Conservation (phyloP, 345 rosid species). For the Gossypium rotundifolium region DNA sequence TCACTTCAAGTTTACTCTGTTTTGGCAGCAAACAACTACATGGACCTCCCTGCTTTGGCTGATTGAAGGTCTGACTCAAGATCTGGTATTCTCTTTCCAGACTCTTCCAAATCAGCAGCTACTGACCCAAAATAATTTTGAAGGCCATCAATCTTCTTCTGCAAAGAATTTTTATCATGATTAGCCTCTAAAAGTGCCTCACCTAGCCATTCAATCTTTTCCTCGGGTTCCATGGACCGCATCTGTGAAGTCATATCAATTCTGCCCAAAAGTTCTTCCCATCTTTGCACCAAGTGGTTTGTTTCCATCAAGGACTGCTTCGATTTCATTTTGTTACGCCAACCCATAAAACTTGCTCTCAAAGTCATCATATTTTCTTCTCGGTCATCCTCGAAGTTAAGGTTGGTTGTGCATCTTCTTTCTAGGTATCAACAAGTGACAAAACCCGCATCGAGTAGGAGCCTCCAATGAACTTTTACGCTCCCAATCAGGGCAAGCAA, state of each 20-base stretch:
- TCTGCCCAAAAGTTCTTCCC: slow-evolving; percentile 73
- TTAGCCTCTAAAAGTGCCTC: slow-evolving; percentile 57
- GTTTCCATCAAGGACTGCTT: slow-evolving; percentile 92
- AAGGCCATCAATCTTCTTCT: too few species aligned
- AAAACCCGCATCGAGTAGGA: slow-evolving; percentile 56
- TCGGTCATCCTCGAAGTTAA: slow-evolving; percentile 58
- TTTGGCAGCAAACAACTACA: too few species aligned
- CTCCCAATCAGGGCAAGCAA: slow-evolving; percentile 60
- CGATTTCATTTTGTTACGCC: slow-evolving; percentile 96
- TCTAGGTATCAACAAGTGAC: slow-evolving; percentile 62
- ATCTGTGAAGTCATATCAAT: slow-evolving; percentile 64
- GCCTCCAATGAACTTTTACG: slow-evolving; percentile 65
- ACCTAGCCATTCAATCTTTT: slow-evolving; percentile 83
- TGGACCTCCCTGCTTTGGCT: too few species aligned
- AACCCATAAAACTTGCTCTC: slow-evolving; percentile 83
- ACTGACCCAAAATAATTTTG: too few species aligned
- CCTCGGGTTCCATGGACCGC: slow-evolving; percentile 65
- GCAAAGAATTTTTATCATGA: too few species aligned
- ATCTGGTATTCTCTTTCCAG: too few species aligned
- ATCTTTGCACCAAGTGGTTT: slow-evolving; percentile 76
- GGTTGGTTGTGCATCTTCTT: slow-evolving; percentile 58
- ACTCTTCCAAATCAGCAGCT: too few species aligned
- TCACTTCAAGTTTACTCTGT: slow-evolving; percentile 19
- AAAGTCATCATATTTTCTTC: slow-evolving; percentile 83
- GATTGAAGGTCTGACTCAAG: too few species aligned